Conservation (phyloP, 768 basidiomycete species). For the Hortiboletus campestris region DNA sequence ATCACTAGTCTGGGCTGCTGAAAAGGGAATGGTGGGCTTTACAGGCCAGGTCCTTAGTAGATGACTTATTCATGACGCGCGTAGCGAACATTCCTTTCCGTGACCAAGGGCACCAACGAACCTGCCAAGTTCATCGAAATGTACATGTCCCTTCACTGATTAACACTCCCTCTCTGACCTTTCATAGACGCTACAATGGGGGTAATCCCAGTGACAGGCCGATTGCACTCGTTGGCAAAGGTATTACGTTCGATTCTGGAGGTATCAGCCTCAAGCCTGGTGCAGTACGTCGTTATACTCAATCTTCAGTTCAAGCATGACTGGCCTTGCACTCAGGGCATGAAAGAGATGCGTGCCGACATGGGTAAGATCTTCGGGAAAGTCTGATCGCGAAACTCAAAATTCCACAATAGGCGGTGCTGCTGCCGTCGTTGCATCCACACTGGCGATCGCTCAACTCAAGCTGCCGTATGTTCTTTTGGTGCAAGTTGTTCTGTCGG, state of each 20-base stretch:
- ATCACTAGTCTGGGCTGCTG: slow-evolving; percentile 68
- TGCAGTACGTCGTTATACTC: slow-evolving; percentile 42
- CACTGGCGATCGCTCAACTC: slow-evolving; percentile 78
- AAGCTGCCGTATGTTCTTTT: slow-evolving; percentile 61
- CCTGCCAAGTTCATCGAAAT: slow-evolving; percentile 88
- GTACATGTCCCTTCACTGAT: slow-evolving; percentile 35
- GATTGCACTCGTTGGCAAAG: slow-evolving; percentile 80
- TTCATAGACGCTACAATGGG: slow-evolving; percentile 75
- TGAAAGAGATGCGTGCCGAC: slow-evolving; percentile 85
- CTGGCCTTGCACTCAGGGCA: slow-evolving; percentile 44
- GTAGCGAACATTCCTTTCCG: slow-evolving; percentile 82
- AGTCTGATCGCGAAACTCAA: not conserved
- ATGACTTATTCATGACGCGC: not conserved
- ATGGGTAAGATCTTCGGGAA: slow-evolving; percentile 58
- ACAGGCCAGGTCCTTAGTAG: not conserved
- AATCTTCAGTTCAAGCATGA: not conserved
- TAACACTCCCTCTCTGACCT: not conserved
- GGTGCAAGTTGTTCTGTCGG: not conserved
- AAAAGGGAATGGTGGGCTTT: slow-evolving; percentile 72
- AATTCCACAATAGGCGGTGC: slow-evolving; percentile 55
- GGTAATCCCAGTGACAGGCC: slow-evolving; percentile 57
- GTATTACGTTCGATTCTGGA: slow-evolving; percentile 88
- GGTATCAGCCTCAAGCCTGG: slow-evolving; percentile 84
- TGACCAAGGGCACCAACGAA: slow-evolving; percentile 77
- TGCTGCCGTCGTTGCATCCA: slow-evolving; percentile 70